Conservation (phyloP, 73 alveolate species). For the Paraurostyla sp. region DNA sequence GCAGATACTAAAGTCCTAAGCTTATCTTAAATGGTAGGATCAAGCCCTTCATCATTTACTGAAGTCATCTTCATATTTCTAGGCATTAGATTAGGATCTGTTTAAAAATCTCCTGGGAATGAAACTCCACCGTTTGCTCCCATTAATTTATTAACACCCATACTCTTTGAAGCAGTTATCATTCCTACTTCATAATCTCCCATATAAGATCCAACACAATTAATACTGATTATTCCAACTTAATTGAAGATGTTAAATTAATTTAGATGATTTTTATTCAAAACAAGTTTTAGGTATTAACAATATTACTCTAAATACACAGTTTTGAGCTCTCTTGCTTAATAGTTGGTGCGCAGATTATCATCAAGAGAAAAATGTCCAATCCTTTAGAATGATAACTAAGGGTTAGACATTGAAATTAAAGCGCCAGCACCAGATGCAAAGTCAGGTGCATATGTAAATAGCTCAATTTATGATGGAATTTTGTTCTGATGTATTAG, state of each 20-base stretch:
- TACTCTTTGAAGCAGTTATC: too few relatives aligned
- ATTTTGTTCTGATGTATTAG: slow-evolving; percentile 86
- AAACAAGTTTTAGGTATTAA: slow-evolving; percentile 83
- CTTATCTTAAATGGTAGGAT: slow-evolving; percentile 80
- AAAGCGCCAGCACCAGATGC: slow-evolving; percentile 74
- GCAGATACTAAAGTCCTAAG: slow-evolving; percentile 78
- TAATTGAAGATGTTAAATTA: slow-evolving; percentile 84
- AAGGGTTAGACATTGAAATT: slow-evolving; percentile 14
- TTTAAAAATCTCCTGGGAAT: slow-evolving; percentile 63
- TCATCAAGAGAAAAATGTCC: slow-evolving; percentile 90
- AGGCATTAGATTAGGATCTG: slow-evolving; percentile 51
- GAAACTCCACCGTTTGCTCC: not conserved
- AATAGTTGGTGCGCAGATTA: slow-evolving; percentile 79
- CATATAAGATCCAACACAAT: slow-evolving; percentile 83
- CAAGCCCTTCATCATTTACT: slow-evolving; percentile 79
- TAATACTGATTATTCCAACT: slow-evolving; percentile 85
- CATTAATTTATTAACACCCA: slow-evolving; percentile 56
- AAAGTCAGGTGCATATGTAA: slow-evolving; percentile 72
- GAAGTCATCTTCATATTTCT: slow-evolving; percentile 68
- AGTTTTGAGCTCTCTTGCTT: slow-evolving; percentile 91
- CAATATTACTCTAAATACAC: slow-evolving; percentile 85
- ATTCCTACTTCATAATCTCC: slow-evolving; percentile 76
- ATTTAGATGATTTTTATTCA: slow-evolving; percentile 76
- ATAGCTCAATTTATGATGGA: slow-evolving; percentile 85
- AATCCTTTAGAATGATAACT: slow-evolving; percentile 63